Base-by-base conservation (phyloP, 2,329 filamentous ascomycete species). In the Sporothrix protearum region DNA sequence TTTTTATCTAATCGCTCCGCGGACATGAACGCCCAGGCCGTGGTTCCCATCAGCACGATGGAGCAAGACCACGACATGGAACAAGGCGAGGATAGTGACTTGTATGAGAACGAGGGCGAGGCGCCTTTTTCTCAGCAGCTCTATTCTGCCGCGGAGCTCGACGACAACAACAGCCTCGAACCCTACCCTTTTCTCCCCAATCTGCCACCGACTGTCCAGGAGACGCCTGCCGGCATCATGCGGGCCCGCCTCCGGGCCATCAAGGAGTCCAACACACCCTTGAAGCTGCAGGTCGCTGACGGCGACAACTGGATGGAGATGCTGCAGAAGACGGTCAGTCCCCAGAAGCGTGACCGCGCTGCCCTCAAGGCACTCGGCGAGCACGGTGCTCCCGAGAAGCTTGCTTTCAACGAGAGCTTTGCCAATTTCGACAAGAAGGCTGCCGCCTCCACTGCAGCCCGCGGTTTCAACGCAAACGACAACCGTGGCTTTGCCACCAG, bases 251-350 rank as follows among this genome's bases (percentile, higher is more conserved):
- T 89, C 85, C 86, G 88, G 78, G 88, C 88, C 49, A 82, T 88
- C 77, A 90, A 89, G 80, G 85, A 85, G 74, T 86, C 86, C 25
- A 84, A 82, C 73, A 87, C 86, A 36, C 88, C 89, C 30, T 79
- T 86, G 30, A 87, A 85, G 75, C 82, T 88, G 69, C 87, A 89
- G 74, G 87, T 91, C 72, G 84, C 87, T 47, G 86, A 88, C 74
- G 92, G 91, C 70, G 92, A 94, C 73, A 92, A 97, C 79, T 99
- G 96, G 96, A 91, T 94, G 76, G 92, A 96, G 76, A 94, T 97
- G 83, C 85, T 99, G 74, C 92, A 94, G 79, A 94, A 94, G 76
- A 98, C 96, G 6, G 93, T 98, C 76, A 97, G 93, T 77, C 95
- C 96, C 6, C 90, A 92, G 78, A 98, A 98, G 83, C 91, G 96